Conservation (phyloP, 768 basidiomycete genomes). For the Boletus patriciae region DNA sequence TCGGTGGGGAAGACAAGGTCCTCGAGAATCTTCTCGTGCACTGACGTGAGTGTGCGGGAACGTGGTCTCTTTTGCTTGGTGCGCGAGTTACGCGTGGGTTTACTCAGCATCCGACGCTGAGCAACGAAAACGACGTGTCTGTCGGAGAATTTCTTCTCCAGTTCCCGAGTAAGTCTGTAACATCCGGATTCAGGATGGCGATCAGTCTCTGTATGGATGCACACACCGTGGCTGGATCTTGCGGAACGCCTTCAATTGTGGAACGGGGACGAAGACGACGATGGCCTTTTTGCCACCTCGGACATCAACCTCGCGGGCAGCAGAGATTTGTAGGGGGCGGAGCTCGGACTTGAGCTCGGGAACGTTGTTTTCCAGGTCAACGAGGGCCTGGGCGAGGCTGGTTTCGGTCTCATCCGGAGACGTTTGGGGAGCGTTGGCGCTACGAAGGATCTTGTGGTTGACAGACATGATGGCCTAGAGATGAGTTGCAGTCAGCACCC, state of each 20-base stretch:
- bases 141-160: conserved; percentile 99
- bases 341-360: conserved; percentile 98
- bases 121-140: conserved; percentile 98
- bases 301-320: conserved; percentile 98
- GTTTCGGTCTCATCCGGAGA: conserved; percentile 90
- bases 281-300: conserved; percentile 99
- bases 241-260: conserved; percentile 97
- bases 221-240: conserved; percentile 91
- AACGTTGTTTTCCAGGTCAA: conserved; percentile 98
- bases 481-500: conserved; percentile 44
- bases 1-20: conserved; percentile 99
- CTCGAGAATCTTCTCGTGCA: conserved; percentile 98
- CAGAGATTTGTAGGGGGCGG: conserved; percentile 93
- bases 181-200: conserved; percentile 7
- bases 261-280: conserved; percentile 96
- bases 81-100: conserved; percentile 91
- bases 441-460: conserved; percentile 88
- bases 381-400: conserved; percentile 88
- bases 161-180: conserved; percentile 89
- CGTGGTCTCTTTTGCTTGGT: conserved; percentile 96
- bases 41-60: conserved; percentile 92
- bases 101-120: conserved; percentile 97
- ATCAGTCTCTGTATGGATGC: neutral
- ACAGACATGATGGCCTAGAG: conserved; percentile 58
- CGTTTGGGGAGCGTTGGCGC: conserved; percentile 91